Conservation (phyloP, 768 basidiomycete species). For the Auriscalpium microsporum region DNA sequence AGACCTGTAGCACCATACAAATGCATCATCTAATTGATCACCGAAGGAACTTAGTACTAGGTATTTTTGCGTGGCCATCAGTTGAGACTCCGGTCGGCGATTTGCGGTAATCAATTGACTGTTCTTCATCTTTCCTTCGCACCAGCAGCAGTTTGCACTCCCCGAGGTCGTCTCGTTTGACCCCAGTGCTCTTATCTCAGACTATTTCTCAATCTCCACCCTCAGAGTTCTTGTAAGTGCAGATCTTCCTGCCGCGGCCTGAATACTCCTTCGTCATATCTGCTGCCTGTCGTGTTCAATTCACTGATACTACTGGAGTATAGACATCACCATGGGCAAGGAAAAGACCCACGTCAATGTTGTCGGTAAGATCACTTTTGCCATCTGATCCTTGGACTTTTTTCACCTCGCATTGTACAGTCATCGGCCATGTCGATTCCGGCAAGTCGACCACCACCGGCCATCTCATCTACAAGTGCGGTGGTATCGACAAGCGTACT, state of each 20-base stretch:
- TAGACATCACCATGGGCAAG: constrained; percentile 74
- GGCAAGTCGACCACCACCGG: constrained; percentile 99
- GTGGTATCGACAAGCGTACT: constrained; percentile 99
- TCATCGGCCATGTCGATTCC: constrained; percentile 99
- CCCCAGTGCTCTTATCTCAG: neutral
- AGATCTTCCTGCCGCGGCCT: no score
- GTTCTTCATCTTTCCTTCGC: neutral
- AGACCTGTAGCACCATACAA: neutral
- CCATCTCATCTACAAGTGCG: constrained; percentile 99
- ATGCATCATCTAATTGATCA: no score
- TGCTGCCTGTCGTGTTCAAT: no score
- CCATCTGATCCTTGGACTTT: constrained; percentile 19
- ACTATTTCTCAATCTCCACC: neutral
- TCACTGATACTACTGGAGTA: no score
- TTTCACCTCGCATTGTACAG: constrained; percentile 29
- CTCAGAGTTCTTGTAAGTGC: constrained; percentile 30
- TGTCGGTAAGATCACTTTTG: constrained; percentile 61
- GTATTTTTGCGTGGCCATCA: no score
- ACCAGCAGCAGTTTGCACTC: neutral
- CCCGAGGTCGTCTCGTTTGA: neutral
- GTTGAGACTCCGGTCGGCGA: no score
- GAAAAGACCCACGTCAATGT: constrained; percentile 96
- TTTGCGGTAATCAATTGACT: no score
- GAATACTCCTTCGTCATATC: no score
- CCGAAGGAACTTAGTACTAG: no score